Percentiles rank a stretch among this genome's conserved stretches.
Evolutionary conservation across 495 filamentous ascomycete genomes (phyloP).

Genomic region (Penicillium diatomitis): DNA sequence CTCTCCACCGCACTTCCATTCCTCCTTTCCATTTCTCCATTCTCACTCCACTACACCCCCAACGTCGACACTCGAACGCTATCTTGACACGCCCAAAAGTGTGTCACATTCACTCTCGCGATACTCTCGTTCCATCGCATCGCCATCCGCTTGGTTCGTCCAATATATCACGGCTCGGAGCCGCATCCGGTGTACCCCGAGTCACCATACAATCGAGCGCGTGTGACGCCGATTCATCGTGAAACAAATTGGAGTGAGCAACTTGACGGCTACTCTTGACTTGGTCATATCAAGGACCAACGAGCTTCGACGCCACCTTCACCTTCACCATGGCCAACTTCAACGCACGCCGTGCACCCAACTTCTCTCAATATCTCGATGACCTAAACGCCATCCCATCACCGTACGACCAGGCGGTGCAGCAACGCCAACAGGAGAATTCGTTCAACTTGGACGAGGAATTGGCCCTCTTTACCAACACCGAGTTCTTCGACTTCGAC

Average conservation of each 20-base stretch:
- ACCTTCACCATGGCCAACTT: conserved; percentile 51
- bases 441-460: conserved; percentile 60
- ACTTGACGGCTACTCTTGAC: too few relatives aligned
- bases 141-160: neutral
- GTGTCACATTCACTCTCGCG: neutral
- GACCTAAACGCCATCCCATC: conserved; percentile 73
- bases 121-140: neutral
- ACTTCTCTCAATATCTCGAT: conserved; percentile 81
- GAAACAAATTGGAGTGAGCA: neutral
- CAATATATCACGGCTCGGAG: conserved; percentile 1
- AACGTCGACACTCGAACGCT: too few relatives aligned
- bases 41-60: too few relatives aligned
- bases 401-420: conserved; percentile 53
- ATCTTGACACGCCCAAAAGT: too few relatives aligned
- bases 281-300: neutral
- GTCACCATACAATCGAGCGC: neutral
- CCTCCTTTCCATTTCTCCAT: too few relatives aligned
- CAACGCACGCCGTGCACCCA: conserved; percentile 63
- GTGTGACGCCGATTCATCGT: conserved; percentile 4
- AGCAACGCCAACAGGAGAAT: conserved; percentile 44
- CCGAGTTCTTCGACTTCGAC: conserved; percentile 90
- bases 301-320: neutral
- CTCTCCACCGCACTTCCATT: too few relatives aligned
- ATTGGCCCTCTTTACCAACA: conserved; percentile 84
- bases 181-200: conserved; percentile 17